Conservation (phyloP, 1,139 yeast species). For the Candida glucosophila region DNA sequence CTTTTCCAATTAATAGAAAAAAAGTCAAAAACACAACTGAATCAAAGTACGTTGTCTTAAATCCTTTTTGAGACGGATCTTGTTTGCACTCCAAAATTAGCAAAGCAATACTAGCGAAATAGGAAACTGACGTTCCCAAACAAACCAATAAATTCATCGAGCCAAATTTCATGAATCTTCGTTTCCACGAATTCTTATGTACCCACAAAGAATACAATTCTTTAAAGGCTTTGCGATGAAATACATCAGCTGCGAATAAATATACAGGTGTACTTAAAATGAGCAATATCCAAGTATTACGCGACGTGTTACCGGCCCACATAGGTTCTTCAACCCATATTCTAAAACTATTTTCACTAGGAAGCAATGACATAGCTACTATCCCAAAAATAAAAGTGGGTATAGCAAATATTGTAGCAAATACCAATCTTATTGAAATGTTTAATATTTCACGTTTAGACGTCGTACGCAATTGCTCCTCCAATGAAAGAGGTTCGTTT, state of each 20-base stretch:
- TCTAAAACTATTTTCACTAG: slow-evolving; percentile 31
- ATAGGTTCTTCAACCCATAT: slow-evolving; percentile 53
- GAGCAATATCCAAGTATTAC: slow-evolving; percentile 60
- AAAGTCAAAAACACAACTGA: slow-evolving; percentile 70
- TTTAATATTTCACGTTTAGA: slow-evolving; percentile 41
- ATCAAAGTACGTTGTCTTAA: slow-evolving; percentile 64
- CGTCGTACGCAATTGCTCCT: slow-evolving; percentile 50
- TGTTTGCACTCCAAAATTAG: slow-evolving; percentile 41
- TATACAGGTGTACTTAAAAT: slow-evolving; percentile 65
- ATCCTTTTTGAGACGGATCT: slow-evolving; percentile 27
- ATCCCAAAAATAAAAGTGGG: slow-evolving; percentile 68
- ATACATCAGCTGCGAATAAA: slow-evolving; percentile 65
- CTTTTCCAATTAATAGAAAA: slow-evolving; percentile 61
- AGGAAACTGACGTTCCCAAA: slow-evolving; percentile 65
- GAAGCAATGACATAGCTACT: slow-evolving; percentile 58
- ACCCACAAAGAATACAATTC: slow-evolving; percentile 54
- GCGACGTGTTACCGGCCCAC: slow-evolving; percentile 55
- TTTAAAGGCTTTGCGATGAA: slow-evolving; percentile 56
- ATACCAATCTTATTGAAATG: slow-evolving; percentile 37
- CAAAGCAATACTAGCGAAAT: slow-evolving; percentile 57
- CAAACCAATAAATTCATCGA: slow-evolving; percentile 70
- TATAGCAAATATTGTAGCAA: slow-evolving; percentile 47
- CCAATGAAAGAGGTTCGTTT: slow-evolving; percentile 51
- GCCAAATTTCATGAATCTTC: slow-evolving; percentile 60
- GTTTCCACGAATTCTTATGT: slow-evolving; percentile 44